Evolutionary conservation across 352 stramenopile species (phyloP), one percentile per base, ranked within the genome.

Genomic region (Pythium dissotocum): DNA sequence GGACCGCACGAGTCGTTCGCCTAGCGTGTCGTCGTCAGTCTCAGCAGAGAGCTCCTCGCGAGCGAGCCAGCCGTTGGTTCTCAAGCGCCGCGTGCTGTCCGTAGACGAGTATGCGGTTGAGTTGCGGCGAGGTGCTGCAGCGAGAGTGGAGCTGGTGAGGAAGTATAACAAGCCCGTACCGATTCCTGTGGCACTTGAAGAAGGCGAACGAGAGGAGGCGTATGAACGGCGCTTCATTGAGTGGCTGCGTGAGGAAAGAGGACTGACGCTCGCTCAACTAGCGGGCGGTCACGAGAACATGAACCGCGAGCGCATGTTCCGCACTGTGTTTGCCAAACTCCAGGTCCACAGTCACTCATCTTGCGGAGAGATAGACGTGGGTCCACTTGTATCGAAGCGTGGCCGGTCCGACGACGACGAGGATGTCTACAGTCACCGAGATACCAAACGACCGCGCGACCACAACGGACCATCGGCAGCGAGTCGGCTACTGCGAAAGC

Each of bases 81-180:
- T 64, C 40, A 24, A 36, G 21, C 21, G 30, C 16, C 59, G 59
- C 44, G 35, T 49, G 26, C 24, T 66, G 48, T 26, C 44, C 3
- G 13, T 66, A 14, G 60, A 52, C 1, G 13, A 10, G 32, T 66
- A 53, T 21, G 35, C 21, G 16, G 2, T 3, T 12, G 60, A 66
- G 24, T 40, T 59, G 32, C 30, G 35, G 6, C 35, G 56, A 18
- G 56, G 56, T 10, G 24, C 5, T 10, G 18, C 16, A 26, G n/a
- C 35, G 38, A 35, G 6, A 21, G 32, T 21, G 9, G 21, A 51
- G 9, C 28, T 21, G 12, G 30, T 35, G 30, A 10, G n/a, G 30
- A 26, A n/a, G 16, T 63, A 42, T 33, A 28, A 30, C 26, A 35
- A 9, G 8, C n/a, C 30, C 26, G 40, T 32, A 28, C 30, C 58